Conservation (phyloP, 2,329 filamentous ascomycete species). For the Neurospora sp. region DNA sequence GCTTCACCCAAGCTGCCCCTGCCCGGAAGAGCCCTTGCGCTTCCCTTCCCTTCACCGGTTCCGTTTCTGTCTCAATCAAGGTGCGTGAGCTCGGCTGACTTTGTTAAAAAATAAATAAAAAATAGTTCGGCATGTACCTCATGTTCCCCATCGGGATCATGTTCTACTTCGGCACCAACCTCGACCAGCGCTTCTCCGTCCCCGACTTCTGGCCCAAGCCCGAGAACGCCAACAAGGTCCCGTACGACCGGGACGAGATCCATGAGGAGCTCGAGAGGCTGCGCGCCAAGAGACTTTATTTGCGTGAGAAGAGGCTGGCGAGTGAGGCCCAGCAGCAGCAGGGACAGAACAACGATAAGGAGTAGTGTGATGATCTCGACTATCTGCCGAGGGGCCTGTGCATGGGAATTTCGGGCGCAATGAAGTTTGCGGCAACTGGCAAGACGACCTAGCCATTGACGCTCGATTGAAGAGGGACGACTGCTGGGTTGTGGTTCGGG, state of each 20-base stretch:
- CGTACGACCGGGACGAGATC: conserved; percentile 73
- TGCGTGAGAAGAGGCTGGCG: conserved; percentile 55
- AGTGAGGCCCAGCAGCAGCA: conserved; percentile 25
- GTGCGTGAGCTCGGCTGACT: neutral
- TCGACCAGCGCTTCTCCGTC: conserved; percentile 82
- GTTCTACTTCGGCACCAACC: conserved; percentile 99
- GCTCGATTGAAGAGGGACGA: no score
- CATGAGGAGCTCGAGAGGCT: conserved; percentile 68
- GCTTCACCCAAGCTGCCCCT: neutral
- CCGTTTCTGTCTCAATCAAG: neutral
- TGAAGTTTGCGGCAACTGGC: no score
- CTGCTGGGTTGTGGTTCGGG: no score
- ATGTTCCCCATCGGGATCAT: conserved; percentile 98
- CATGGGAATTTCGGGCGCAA: no score
- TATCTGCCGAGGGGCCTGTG: no score
- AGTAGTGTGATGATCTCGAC: neutral
- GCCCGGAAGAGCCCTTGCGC: conserved; percentile 1
- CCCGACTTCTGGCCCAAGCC: conserved; percentile 88
- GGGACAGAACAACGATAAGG: conserved; percentile 4
- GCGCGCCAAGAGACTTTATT: conserved; percentile 55
- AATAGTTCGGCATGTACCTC: conserved; percentile 93
- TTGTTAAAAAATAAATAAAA: neutral
- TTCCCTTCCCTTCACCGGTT: neutral
- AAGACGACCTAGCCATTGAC: no score
- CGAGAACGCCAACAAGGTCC: conserved; percentile 66